Evolutionary conservation across 306 rosid genomes (phyloP).

Genomic region (Vachellia collinsii): DNA sequence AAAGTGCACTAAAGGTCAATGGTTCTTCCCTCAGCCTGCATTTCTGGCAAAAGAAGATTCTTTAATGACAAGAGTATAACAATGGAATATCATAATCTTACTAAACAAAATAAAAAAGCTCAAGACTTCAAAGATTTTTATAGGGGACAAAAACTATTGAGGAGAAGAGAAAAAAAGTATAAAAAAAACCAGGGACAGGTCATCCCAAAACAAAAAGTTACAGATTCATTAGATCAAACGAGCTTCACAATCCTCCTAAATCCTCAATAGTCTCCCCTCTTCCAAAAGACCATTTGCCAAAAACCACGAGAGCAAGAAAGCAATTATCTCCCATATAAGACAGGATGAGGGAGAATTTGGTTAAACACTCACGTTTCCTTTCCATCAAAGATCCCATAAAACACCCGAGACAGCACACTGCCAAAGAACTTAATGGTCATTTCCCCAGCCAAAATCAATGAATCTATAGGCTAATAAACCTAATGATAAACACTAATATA

Average conservation of each 20-base stretch:
- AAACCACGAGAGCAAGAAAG: background rate
- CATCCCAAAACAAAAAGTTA: background rate
- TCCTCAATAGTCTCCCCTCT: background rate
- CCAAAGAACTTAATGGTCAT: background rate
- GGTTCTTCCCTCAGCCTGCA: conserved; percentile 90
- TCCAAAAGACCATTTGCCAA: background rate
- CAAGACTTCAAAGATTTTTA: background rate
- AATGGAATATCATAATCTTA: conserved; percentile 26
- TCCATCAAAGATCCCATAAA: background rate
- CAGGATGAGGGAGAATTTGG: background rate
- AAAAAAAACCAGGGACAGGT: background rate
- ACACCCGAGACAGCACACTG: background rate
- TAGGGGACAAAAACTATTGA: background rate
- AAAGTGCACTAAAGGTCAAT: conserved; percentile 75
- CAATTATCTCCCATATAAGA: background rate
- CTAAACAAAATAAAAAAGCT: conserved; percentile 3
- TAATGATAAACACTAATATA: background rate
- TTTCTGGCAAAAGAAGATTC: conserved; percentile 57
- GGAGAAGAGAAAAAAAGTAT: background rate
- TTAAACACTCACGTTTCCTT: background rate
- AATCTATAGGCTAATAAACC: background rate
- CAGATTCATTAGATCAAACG: background rate
- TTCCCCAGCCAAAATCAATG: background rate
- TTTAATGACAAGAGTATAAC: conserved; percentile 3
- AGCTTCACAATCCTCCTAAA: background rate